Evolutionary conservation across 108 stramenopile genomes (phyloP).

Genomic region (Skeletonema marinoi): DNA sequence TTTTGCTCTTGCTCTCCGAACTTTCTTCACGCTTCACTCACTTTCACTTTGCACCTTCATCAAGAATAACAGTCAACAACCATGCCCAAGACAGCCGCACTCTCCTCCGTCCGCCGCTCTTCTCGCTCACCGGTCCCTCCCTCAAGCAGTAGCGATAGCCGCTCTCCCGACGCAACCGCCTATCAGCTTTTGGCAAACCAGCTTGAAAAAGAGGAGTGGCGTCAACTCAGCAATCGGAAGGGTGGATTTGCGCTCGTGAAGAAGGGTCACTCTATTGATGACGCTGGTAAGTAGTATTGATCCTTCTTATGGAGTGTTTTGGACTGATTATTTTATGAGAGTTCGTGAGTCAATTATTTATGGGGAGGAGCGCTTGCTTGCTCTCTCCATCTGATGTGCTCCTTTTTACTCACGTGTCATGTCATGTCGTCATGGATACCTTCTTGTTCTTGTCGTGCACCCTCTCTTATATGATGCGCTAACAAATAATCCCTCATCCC

Average conservation of each 20-base stretch:
- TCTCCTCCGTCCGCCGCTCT: not conserved
- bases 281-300: not conserved
- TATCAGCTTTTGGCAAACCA: not conserved
- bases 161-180: not conserved
- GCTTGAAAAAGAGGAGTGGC: not conserved
- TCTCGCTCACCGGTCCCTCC: not conserved
- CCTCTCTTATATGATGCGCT: not conserved
- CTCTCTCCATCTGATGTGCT: not conserved
- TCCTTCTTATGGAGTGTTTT: too few relatives aligned
- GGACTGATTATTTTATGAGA: too few relatives aligned
- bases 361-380: too few relatives aligned
- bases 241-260: not conserved
- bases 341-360: too few relatives aligned
- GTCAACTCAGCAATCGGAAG: not conserved
- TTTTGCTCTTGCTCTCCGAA: too few relatives aligned
- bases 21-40: too few relatives aligned
- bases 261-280: not conserved
- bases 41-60: not conserved
- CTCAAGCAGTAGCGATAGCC: not conserved
- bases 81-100: not conserved
- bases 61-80: not conserved
- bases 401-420: not conserved
- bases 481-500: not conserved
- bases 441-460: not conserved
- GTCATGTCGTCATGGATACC: not conserved